phyloP scores from a whole-genome alignment of 768 basidiomycete species.

The Auricularia auricula-judae region DNA sequence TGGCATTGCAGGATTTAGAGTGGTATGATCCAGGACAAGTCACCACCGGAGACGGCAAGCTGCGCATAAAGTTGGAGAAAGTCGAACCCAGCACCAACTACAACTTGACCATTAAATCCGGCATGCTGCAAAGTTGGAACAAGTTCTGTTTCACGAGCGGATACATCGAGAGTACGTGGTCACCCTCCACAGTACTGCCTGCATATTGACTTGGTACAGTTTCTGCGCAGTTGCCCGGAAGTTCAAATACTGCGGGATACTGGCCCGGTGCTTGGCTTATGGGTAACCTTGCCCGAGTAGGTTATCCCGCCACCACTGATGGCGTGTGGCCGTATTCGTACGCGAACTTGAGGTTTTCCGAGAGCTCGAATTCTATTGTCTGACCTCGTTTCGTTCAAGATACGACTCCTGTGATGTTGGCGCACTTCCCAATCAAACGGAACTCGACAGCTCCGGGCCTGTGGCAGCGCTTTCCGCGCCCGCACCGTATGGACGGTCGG shows the following conservation, averaged over 20 bases:
- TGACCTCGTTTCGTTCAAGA: conserved; percentile 17
- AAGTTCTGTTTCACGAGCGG: conserved; percentile 95
- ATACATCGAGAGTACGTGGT: conserved; percentile 40
- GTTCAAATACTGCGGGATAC: conserved; percentile 48
- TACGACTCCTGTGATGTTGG: conserved; percentile 86
- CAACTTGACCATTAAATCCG: conserved; percentile 60
- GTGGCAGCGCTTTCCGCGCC: conserved; percentile 51
- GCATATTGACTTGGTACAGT: conserved; percentile 33
- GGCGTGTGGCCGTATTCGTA: conserved; percentile 80
- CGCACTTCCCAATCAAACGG: conserved; percentile 72
- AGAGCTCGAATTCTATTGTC: not conserved
- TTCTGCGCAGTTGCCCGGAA: conserved; percentile 63
- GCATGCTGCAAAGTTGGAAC: conserved; percentile 63
- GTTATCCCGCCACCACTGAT: conserved; percentile 79
- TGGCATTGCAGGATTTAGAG: conserved; percentile 44
- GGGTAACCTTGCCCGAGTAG: conserved; percentile 78
- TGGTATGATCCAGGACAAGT: conserved; percentile 83
- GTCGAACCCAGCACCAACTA: conserved; percentile 46
- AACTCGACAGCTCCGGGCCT: conserved; percentile 49
- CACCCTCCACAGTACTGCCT: conserved; percentile 36
- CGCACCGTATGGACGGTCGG: conserved; percentile 47
- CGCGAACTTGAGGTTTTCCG: conserved; percentile 11
- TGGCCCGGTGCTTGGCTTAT: conserved; percentile 61
- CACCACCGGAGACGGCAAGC: conserved; percentile 59
- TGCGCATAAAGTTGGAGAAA: conserved; percentile 62